A percentile compares a stretch with the other conserved stretches of the same genome.
phyloP scores from a whole-genome alignment of 2,329 filamentous ascomycete genomes.

The Didymella keratinophila region DNA sequence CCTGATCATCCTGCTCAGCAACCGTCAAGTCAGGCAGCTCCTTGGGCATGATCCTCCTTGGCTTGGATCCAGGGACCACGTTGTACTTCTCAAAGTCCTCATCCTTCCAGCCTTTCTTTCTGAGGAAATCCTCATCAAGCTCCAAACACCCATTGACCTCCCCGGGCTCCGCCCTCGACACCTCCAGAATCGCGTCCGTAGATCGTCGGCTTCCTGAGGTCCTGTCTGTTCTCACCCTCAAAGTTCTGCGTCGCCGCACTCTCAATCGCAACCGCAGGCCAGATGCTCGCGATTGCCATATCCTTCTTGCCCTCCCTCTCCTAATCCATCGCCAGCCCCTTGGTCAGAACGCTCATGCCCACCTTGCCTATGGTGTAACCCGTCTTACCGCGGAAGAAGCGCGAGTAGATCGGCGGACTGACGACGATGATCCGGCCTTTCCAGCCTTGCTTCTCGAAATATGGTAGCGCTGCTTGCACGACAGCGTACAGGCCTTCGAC shows the following conservation, averaged over 20 bases:
- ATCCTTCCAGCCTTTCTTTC: slow-evolving; percentile 64
- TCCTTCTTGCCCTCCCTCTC: slow-evolving; percentile 67
- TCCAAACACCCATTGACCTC: slow-evolving; percentile 75
- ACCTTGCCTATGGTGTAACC: slow-evolving; percentile 82
- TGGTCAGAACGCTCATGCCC: slow-evolving; percentile 81
- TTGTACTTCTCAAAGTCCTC: slow-evolving; percentile 77
- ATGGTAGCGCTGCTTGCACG: slow-evolving; percentile 72
- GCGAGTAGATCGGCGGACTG: slow-evolving; percentile 82
- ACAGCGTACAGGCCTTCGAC: slow-evolving; percentile 76
- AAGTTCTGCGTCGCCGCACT: slow-evolving; percentile 73
- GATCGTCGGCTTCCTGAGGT: slow-evolving; percentile 73
- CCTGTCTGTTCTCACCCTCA: slow-evolving; percentile 55
- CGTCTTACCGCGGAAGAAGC: slow-evolving; percentile 86
- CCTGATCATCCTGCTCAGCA: slow-evolving; percentile 81
- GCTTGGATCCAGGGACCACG: slow-evolving; percentile 68
- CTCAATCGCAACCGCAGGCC: slow-evolving; percentile 81
- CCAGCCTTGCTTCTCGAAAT: slow-evolving; percentile 61
- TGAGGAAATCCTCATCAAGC: slow-evolving; percentile 83
- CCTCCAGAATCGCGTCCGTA: slow-evolving; percentile 79
- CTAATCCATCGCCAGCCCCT: slow-evolving; percentile 84
- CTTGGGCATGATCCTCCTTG: slow-evolving; percentile 80
- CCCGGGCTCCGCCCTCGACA: slow-evolving; percentile 67
- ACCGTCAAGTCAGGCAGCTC: slow-evolving; percentile 74
- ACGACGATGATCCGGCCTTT: slow-evolving; percentile 77
- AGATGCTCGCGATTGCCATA: slow-evolving; percentile 83